Conservation (phyloP, 2,329 filamentous ascomycete species). For the Neonectria punicea region DNA sequence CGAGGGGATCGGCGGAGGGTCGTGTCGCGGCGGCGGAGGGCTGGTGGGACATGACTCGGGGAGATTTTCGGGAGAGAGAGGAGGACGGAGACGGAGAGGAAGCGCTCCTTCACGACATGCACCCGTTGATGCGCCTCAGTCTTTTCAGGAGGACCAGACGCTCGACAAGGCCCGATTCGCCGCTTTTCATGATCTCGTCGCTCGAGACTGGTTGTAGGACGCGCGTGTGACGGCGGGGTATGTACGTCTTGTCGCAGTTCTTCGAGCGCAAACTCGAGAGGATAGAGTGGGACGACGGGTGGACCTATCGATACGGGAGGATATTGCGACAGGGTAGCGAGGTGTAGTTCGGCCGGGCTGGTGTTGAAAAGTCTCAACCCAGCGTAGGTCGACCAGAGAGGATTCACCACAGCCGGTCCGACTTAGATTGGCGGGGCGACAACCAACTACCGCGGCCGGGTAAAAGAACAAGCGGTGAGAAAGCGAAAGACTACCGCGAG, state of each 20-base stretch:
- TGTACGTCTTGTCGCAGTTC: constrained; percentile 30
- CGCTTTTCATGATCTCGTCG: constrained; percentile 44
- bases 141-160: constrained; percentile 39
- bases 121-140: constrained; percentile 40
- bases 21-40: constrained; percentile 33
- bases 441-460: background rate
- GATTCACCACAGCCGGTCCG: background rate
- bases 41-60: constrained; percentile 40
- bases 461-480: background rate
- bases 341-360: background rate
- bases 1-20: constrained; percentile 50
- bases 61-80: background rate
- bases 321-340: background rate
- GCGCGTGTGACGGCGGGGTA: constrained; percentile 17
- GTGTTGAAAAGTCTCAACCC: background rate
- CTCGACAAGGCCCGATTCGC: constrained; percentile 37
- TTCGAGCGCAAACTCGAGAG: constrained; percentile 40
- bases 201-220: constrained; percentile 26
- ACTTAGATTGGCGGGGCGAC: background rate
- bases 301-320: constrained; percentile 28
- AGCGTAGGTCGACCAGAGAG: background rate
- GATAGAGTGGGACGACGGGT: constrained; percentile 40
- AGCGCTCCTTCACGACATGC: constrained; percentile 36
- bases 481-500: background rate
- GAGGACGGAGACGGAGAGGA: background rate